These are phyloP conservation scores for Croton laevigatus DNA, from an alignment of 441 rosid genomes.

Conservation along the genomic window DNA sequence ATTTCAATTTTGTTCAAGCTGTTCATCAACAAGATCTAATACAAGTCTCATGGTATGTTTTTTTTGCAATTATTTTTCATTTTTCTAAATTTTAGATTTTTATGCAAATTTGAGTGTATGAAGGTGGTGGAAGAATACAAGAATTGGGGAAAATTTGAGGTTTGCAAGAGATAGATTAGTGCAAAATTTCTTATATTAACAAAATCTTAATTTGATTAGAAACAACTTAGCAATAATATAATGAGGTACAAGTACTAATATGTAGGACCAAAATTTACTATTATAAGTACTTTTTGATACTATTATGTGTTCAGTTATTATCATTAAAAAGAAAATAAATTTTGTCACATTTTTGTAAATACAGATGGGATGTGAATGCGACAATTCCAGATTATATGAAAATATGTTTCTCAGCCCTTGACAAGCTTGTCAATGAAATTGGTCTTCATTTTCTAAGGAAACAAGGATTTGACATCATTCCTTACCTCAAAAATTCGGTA, in stretches of 20 bases:
- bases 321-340: too few relatives aligned
- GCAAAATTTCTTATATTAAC: neutral
- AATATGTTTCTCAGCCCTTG: conserved; percentile 7
- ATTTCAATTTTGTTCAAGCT: neutral
- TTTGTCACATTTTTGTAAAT: neutral
- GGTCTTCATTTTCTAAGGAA: neutral
- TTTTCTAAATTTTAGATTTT: too few relatives aligned
- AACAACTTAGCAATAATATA: too few relatives aligned
- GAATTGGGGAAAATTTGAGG: neutral
- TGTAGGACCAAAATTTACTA: too few relatives aligned
- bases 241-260: too few relatives aligned
- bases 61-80: too few relatives aligned
- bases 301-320: too few relatives aligned
- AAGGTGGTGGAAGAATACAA: neutral
- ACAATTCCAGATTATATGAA: conserved; percentile 23
- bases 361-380: conserved; percentile 15
- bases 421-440: too few relatives aligned
- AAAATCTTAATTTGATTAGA: too few relatives aligned
- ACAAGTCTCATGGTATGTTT: neutral
- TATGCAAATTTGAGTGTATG: too few relatives aligned
- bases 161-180: neutral
- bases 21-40: neutral
- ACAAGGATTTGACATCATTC: neutral
- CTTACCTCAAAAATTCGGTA: too few relatives aligned
- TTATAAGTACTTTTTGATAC: too few relatives aligned